Base-by-base conservation (phyloP, 2,329 filamentous ascomycete genomes). In the Salinomyces thailandicus region DNA sequence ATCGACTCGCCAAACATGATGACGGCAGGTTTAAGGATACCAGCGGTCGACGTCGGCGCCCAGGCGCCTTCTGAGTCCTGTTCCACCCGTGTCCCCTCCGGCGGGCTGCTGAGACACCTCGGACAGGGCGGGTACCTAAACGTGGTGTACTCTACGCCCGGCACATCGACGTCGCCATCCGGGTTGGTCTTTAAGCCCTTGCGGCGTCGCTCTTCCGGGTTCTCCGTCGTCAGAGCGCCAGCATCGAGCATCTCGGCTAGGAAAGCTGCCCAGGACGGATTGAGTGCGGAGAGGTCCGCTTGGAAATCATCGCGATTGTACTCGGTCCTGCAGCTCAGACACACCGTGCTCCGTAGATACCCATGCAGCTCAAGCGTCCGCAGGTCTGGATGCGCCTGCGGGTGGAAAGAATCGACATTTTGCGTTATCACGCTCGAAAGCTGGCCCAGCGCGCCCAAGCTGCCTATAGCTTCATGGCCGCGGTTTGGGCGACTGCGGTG, bases 1-100 rank as follows among this genome's bases (percentile, higher is more conserved):
- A 96, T 93, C 41, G 77, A 87, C 61, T 96, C 91, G 12, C 91
- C 91, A 58, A 96, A 96, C 85, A 96, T 95, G 50, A 87, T 79
- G 2, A 98, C 87, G 1, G 84, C 84, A 3, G 91, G 91, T 55
- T 96, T 96, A 37, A 98, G 60, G 24, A 96, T 76, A 2, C 89
- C 91, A 0, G 77, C 84, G 5, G 48, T 58, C 5, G 57, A 53
- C 2, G 39, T 41, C 5, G 69, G 50, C 26, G 68, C 62, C 84
- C 81, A 93, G 0, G 86, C 89, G 0, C 89, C 89, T 36, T 95
- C 85, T 1, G 55, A 50, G 51, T 95, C 89, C 9, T 82, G 73
- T 43, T 81, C 68, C 1, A 95, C 78, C 17, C 60, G 81, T 71
- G 18, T 64, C 54, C 27, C 73, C 54, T 15, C 55, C 45, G 5